Percentiles rank a stretch among this genome's conserved stretches.
These are phyloP conservation scores for Pinus albicaulis DNA, from an alignment of 75 land plant genomes.

Conservation along the genomic window DNA sequence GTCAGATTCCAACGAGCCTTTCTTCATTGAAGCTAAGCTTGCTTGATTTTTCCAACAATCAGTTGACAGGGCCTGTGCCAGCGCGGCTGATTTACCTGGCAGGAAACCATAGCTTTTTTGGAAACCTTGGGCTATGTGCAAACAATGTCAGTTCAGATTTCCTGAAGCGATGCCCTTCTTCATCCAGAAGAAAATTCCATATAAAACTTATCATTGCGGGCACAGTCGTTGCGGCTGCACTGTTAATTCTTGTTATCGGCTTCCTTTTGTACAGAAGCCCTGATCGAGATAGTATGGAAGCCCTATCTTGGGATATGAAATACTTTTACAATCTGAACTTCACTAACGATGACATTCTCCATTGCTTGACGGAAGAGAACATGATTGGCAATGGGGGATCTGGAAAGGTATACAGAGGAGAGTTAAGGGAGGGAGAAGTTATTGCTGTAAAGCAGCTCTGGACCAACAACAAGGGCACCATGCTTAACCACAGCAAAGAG, in stretches of 20 bases:
- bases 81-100: slow-evolving; percentile 20
- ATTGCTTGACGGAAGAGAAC: slow-evolving; percentile 48
- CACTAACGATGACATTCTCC: slow-evolving; percentile 41
- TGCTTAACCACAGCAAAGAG: not conserved
- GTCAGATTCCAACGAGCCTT: slow-evolving; percentile 42
- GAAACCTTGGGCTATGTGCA: slow-evolving; percentile 67
- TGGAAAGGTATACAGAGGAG: slow-evolving; percentile 69
- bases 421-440: slow-evolving; percentile 28
- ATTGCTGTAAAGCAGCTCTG: slow-evolving; percentile 80
- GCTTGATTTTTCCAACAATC: slow-evolving; percentile 64
- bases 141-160: not conserved
- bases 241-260: slow-evolving; percentile 5
- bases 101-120: slow-evolving; percentile 35
- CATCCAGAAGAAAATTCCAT: slow-evolving; percentile 2
- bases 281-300: not conserved
- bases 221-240: not conserved
- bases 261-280: not conserved
- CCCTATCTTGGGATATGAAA: slow-evolving; percentile 43
- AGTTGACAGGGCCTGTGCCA: slow-evolving; percentile 50
- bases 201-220: not conserved
- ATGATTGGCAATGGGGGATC: slow-evolving; percentile 70
- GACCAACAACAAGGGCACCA: not conserved
- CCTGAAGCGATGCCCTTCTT: slow-evolving; percentile 17
- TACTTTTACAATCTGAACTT: slow-evolving; percentile 24
- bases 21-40: slow-evolving; percentile 30